Percentiles rank a stretch among this genome's conserved stretches.
Conservation (phyloP, 495 filamentous ascomycete species). For the Lentithecium fluviatile region DNA sequence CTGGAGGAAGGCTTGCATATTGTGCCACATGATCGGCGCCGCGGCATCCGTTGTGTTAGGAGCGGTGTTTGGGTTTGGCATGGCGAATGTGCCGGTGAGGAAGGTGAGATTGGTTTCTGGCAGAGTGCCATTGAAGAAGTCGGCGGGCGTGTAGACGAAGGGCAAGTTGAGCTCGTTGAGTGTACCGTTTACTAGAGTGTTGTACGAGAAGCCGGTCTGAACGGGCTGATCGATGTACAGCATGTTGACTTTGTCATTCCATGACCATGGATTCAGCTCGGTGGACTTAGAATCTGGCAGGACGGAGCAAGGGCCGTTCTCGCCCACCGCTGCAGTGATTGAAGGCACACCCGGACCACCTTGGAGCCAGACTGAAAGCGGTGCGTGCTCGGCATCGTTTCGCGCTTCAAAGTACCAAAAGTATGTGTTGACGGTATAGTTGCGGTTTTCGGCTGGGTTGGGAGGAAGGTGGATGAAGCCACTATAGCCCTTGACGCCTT, state of each 20-base stretch:
- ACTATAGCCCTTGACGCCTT: constrained; percentile 9
- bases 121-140: neutral
- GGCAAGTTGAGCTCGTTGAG: constrained; percentile 19
- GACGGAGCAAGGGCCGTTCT: constrained; percentile 42
- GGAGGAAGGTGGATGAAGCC: constrained; percentile 5
- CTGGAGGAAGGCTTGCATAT: constrained; percentile 7
- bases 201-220: constrained; percentile 26
- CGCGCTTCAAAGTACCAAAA: constrained; percentile 14
- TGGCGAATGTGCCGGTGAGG: constrained; percentile 41
- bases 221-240: constrained; percentile 26
- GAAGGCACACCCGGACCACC: constrained; percentile 1
- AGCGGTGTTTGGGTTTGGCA: neutral
- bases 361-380: constrained; percentile 1
- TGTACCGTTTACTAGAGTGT: constrained; percentile 50
- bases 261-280: constrained; percentile 14
- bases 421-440: neutral
- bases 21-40: constrained; percentile 1
- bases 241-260: constrained; percentile 42
- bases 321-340: neutral
- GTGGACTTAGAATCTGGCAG: constrained; percentile 44
- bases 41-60: constrained; percentile 5
- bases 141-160: neutral
- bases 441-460: neutral
- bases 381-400: constrained; percentile 2
- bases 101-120: constrained; percentile 3